phyloP scores from a whole-genome alignment of 768 basidiomycete species.

The Boletus subparvulus region DNA sequence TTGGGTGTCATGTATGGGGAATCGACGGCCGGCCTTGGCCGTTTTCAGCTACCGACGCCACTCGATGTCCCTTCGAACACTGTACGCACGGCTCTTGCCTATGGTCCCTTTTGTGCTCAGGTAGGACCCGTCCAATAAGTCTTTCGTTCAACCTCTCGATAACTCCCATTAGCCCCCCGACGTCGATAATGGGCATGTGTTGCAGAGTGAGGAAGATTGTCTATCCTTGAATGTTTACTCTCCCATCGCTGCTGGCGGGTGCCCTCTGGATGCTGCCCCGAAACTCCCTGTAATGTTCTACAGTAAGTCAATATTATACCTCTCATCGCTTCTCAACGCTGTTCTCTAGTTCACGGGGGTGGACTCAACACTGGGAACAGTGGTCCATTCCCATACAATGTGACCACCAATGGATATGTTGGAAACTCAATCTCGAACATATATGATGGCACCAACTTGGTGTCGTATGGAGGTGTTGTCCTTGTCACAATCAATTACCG shows the following conservation, averaged over 20 bases:
- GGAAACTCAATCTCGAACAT: conserved; percentile 20
- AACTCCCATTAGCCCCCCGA: conserved; percentile 11
- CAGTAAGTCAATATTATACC: background rate
- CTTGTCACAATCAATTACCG: conserved; percentile 26
- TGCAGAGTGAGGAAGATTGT: conserved; percentile 18
- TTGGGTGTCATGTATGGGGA: conserved; percentile 15
- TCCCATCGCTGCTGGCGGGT: conserved; percentile 2
- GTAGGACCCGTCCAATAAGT: background rate
- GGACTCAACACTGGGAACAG: conserved; percentile 15
- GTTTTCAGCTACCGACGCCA: conserved; percentile 14
- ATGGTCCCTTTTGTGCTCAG: conserved; percentile 22
- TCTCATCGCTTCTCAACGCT: background rate
- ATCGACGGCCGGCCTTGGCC: conserved; percentile 1
- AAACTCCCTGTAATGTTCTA: conserved; percentile 25
- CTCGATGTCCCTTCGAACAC: conserved; percentile 5
- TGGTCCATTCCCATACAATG: conserved; percentile 21
- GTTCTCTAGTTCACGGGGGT: conserved; percentile 20
- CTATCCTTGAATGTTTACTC: conserved; percentile 20
- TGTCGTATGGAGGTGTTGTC: conserved; percentile 26
- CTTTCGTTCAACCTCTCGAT: background rate
- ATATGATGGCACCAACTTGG: conserved; percentile 25
- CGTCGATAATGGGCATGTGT: conserved; percentile 8
- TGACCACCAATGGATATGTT: conserved; percentile 20
- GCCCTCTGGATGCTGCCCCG: background rate
- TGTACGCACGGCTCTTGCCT: conserved; percentile 1